Conservation (phyloP, 331 rosid species). For the Quercus phellos region DNA sequence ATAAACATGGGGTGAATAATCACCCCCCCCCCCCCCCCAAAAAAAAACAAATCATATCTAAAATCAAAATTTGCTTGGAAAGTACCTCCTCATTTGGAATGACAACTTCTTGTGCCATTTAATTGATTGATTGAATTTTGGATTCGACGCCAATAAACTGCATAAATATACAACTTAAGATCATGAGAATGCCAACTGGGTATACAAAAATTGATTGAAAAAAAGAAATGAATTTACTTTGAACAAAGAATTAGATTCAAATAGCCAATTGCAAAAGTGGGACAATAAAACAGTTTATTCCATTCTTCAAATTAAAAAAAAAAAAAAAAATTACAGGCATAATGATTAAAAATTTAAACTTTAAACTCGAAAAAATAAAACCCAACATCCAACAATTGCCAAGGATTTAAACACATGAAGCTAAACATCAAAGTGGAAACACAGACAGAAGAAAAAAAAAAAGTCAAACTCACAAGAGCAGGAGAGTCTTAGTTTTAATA, state of each 20-base stretch:
- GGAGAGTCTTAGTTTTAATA: background rate
- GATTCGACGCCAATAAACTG: background rate
- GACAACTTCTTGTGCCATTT: slow-evolving; percentile 29
- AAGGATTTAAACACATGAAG: background rate
- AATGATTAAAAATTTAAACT: too few relatives aligned
- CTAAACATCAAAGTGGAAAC: background rate
- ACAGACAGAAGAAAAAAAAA: background rate
- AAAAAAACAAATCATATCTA: background rate
- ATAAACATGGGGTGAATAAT: too few relatives aligned
- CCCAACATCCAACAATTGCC: background rate
- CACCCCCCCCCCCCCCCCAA: too few relatives aligned
- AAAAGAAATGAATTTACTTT: too few relatives aligned
- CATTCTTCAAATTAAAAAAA: background rate
- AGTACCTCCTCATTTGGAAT: slow-evolving; percentile 24
- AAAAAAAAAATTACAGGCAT: too few relatives aligned
- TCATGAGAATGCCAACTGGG: background rate
- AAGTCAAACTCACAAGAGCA: background rate
- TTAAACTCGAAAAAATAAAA: background rate
- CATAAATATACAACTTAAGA: background rate
- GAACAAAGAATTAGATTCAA: too few relatives aligned
- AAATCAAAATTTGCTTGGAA: background rate
- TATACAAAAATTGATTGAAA: background rate
- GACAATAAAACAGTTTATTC: background rate
- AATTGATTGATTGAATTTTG: background rate
- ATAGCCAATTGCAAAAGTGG: too few relatives aligned